phyloP scores from a whole-genome alignment of 768 basidiomycete species.

The Sistotremastrum niveocremeum region DNA sequence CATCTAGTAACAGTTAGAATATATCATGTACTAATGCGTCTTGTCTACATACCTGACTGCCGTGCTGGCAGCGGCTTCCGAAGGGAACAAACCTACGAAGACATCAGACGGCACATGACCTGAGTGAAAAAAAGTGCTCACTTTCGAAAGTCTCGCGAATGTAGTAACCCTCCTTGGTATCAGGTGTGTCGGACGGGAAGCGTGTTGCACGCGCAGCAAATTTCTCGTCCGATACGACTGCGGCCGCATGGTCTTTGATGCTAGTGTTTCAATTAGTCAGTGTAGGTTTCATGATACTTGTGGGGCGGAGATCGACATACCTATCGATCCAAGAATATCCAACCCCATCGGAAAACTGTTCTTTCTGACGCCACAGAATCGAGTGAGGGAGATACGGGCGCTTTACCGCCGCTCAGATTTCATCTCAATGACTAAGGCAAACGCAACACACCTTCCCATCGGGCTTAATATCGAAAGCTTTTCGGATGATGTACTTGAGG shows the following conservation, averaged over 20 bases:
- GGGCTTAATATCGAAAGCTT: constrained; percentile 83
- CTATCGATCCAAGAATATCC: constrained; percentile 99
- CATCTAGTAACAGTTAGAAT: constrained; percentile 34
- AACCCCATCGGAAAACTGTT: constrained; percentile 98
- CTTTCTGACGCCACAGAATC: constrained; percentile 98
- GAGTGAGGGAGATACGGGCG: constrained; percentile 87
- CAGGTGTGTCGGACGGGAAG: constrained; percentile 71
- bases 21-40: constrained; percentile 5
- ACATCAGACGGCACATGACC: constrained; percentile 6
- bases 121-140: constrained; percentile 16
- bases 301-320: constrained; percentile 24
- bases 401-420: background rate
- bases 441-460: constrained; percentile 47
- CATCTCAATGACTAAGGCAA: background rate
- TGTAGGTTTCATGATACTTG: background rate
- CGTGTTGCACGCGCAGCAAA: constrained; percentile 60
- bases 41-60: constrained; percentile 61
- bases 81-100: constrained; percentile 63
- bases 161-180: constrained; percentile 93
- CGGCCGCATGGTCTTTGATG: constrained; percentile 78
- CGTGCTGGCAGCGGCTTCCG: constrained; percentile 73
- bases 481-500: constrained; percentile 78
- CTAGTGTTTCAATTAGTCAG: constrained; percentile 22
- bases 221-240: constrained; percentile 65
- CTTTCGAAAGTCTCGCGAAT: constrained; percentile 89